Evolutionary conservation across 352 stramenopile genomes (phyloP).

Genomic region (Phytophthora melonis): DNA sequence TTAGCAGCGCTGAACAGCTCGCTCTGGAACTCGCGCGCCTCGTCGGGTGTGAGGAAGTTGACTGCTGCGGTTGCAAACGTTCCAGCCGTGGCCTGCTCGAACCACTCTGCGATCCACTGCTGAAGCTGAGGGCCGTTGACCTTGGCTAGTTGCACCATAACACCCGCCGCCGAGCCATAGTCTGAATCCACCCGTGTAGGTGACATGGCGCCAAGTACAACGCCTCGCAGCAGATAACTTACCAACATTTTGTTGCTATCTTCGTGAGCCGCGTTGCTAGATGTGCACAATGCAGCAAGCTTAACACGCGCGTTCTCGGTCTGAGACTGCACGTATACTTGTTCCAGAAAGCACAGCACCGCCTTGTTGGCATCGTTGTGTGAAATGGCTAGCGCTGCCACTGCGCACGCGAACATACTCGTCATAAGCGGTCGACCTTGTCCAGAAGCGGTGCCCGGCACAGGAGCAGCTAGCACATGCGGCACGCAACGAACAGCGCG

Average conservation of each 20-base stretch:
- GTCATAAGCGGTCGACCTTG: conserved; percentile 61
- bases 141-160: conserved; percentile 79
- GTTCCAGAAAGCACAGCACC: conserved; percentile 94
- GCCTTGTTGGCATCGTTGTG: conserved; percentile 96
- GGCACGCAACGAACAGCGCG: conserved; percentile 90
- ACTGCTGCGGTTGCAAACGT: conserved; percentile 50
- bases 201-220: conserved; percentile 71
- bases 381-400: conserved; percentile 89
- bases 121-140: conserved; percentile 64
- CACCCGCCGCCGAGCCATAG: conserved; percentile 76
- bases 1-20: conserved; percentile 68
- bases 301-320: conserved; percentile 25
- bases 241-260: conserved; percentile 63
- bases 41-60: conserved; percentile 66
- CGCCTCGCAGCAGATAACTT: conserved; percentile 63
- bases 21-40: conserved; percentile 70
- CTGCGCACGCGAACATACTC: conserved; percentile 86
- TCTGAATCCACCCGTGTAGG: conserved; percentile 81
- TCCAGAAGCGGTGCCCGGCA: conserved; percentile 10
- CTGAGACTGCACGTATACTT: conserved; percentile 41
- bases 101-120: conserved; percentile 73
- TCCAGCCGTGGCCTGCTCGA: conserved; percentile 53
- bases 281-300: conserved; percentile 35
- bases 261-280: conserved; percentile 12
- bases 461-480: conserved; percentile 61